A percentile compares a stretch with the other conserved stretches of the same genome.
Evolutionary conservation across 2,329 filamentous ascomycete genomes (phyloP).

Genomic region (Colletotrichum caudatum): DNA sequence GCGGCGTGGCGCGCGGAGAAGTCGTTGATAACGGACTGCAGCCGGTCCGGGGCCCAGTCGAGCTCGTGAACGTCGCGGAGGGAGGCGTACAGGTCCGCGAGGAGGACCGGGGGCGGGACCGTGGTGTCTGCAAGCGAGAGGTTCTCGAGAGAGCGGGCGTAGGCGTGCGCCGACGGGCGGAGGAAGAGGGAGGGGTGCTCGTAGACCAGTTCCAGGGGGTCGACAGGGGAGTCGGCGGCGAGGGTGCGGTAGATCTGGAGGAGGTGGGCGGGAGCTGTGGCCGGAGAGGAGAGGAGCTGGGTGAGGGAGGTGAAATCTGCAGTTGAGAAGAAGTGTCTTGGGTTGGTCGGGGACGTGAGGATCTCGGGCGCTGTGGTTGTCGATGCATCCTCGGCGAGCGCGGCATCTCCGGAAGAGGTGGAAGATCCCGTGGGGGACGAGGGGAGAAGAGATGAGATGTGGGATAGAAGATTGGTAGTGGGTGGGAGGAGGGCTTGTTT

Average conservation of each 20-base stretch:
- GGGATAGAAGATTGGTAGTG: conserved; percentile 25
- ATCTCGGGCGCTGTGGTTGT: neutral
- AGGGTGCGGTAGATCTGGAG: conserved; percentile 36
- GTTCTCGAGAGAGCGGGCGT: conserved; percentile 20
- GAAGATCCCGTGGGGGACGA: neutral
- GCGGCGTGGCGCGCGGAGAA: conserved; percentile 18
- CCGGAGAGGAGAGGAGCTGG: conserved; percentile 13
- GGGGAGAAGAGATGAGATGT: conserved; percentile 21
- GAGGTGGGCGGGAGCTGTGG: conserved; percentile 23
- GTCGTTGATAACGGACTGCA: conserved; percentile 35
- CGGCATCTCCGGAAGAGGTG: neutral
- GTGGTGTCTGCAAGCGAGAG: conserved; percentile 10
- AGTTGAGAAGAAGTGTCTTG: conserved; percentile 23
- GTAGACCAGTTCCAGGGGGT: conserved; percentile 35
- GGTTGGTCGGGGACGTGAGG: conserved; percentile 18
- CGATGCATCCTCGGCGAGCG: neutral
- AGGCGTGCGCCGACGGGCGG: conserved; percentile 30
- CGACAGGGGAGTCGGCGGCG: conserved; percentile 36
- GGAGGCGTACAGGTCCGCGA: conserved; percentile 25
- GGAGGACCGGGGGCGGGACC: conserved; percentile 3
- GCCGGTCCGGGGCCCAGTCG: conserved; percentile 31
- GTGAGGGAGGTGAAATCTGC: conserved; percentile 24
- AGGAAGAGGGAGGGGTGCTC: conserved; percentile 42
- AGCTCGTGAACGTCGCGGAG: conserved; percentile 27
- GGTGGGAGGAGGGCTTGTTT: conserved; percentile 37